Conservation (phyloP, 108 stramenopile genomes). For the Pseudonitzschia multiseries region DNA sequence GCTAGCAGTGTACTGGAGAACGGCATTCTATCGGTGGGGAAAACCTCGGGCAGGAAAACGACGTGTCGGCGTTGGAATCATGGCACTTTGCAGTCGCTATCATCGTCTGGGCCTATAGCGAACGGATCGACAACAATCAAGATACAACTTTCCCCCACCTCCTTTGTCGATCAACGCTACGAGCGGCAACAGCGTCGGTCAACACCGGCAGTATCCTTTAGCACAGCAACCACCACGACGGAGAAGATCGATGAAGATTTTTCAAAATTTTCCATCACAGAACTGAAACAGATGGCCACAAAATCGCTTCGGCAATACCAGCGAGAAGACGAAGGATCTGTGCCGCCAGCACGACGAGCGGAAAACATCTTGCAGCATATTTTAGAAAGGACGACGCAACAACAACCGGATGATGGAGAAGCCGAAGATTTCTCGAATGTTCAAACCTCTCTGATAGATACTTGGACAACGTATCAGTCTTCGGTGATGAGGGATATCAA, state of each 20-base stretch:
- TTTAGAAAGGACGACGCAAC: slow-evolving; percentile 4
- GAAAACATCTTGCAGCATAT: slow-evolving; percentile 8
- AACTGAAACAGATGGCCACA: slow-evolving; percentile 1
- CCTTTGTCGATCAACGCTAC: neutral
- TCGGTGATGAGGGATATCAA: slow-evolving; percentile 10
- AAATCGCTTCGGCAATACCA: slow-evolving; percentile 6
- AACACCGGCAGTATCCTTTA: neutral
- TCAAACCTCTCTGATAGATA: slow-evolving; percentile 28
- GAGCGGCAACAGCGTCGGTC: neutral
- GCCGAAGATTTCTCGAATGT: slow-evolving; percentile 15
- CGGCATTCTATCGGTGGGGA: neutral
- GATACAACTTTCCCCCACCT: neutral
- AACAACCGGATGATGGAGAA: slow-evolving; percentile 1
- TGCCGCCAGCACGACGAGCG: neutral
- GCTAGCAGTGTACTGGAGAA: neutral
- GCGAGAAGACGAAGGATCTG: neutral
- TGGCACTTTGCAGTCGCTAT: neutral
- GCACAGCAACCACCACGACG: neutral
- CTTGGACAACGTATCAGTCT: slow-evolving; percentile 36
- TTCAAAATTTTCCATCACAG: neutral
- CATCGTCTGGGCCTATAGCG: neutral
- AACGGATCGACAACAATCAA: neutral
- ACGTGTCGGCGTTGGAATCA: neutral
- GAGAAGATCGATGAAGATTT: neutral
- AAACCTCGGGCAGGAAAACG: neutral